Base-by-base conservation (phyloP, 495 filamentous ascomycete genomes). In the Viridothelium virens region DNA sequence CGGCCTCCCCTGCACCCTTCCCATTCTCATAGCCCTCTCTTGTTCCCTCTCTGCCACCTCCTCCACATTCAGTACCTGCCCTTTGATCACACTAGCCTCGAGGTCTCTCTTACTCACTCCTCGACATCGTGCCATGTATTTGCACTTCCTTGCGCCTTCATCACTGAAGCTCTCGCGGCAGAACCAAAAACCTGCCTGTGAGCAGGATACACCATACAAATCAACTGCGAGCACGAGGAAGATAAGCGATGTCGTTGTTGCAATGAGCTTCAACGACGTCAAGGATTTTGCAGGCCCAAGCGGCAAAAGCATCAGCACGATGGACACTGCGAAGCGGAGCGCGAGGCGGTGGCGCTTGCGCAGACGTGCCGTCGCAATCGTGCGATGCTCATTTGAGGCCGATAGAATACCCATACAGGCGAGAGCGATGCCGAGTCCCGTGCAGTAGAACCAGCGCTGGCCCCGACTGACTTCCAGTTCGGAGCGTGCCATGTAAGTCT, bases 381-480 rank as follows among this genome's bases (percentile, higher is more conserved):
- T 69, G 46, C 79, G 79, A 70, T 82, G 79, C 18, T 75, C 69
- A 67, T 84, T 79, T 10, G 71, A 68, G 16, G 78, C 18, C 34
- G 78, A 77, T 41, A 84, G 81, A 62, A 79, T 53, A 65, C 74
- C 76, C 82, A 83, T 86, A 71, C 72, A 76, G 10, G 76, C 62
- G n/a, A 87, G 73, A 6, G 83, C 79, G 9, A 81, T 77, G 38
- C 75, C 82, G 3, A 85, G 71, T 1, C 84, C 84, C 25, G 68
- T 76, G 72, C 83, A 85, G 73, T 86, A 87, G 74, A 85, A 86
- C 77, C 82, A 85, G 18, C 82, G 78, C 10, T 84, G 75, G 33
- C 83, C 84, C 5, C 65, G 31, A 14, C 70, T 67, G 63, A 87
- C 74, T 37, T 81, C 73, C 6, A 66, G 63, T 36, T 79, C 77